Conservation (phyloP, 306 rosid genomes). For the Prunus dulcis region DNA sequence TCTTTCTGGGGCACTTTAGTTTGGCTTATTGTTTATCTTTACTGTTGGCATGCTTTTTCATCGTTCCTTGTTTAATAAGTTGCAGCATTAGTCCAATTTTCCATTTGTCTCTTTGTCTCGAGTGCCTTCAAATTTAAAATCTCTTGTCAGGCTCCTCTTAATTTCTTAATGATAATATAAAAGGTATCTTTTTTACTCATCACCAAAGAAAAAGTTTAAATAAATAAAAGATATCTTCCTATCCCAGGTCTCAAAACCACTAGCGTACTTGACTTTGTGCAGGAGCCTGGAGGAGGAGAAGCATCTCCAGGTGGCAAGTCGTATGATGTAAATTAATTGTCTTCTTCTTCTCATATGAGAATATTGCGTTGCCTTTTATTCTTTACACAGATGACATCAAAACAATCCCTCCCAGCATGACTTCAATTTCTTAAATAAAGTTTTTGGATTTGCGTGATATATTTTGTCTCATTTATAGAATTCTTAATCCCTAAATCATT, state of each 20-base stretch:
- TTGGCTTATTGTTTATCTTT: not conserved
- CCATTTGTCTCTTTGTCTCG: not conserved
- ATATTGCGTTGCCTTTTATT: too few relatives aligned
- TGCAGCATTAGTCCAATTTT: not conserved
- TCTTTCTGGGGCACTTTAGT: not conserved
- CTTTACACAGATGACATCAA: not conserved
- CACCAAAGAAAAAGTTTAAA: too few relatives aligned
- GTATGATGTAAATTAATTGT: not conserved
- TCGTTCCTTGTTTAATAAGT: not conserved
- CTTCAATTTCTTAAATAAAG: not conserved
- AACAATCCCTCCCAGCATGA: not conserved
- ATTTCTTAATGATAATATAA: too few relatives aligned
- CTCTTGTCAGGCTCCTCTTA: too few relatives aligned
- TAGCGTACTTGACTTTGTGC: not conserved
- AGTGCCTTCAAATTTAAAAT: not conserved
- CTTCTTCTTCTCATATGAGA: not conserved
- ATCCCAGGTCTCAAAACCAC: not conserved
- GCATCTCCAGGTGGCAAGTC: not conserved
- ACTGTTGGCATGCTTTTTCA: not conserved
- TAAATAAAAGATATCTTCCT: too few relatives aligned
- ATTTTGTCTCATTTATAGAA: constrained; percentile 32
- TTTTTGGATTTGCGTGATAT: constrained; percentile 17
- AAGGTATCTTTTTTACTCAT: too few relatives aligned
- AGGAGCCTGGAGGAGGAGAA: not conserved
- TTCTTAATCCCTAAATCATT: constrained; percentile 8